phyloP scores from a whole-genome alignment of 164 flowering plant species.

The Euptelea pleiosperma region DNA sequence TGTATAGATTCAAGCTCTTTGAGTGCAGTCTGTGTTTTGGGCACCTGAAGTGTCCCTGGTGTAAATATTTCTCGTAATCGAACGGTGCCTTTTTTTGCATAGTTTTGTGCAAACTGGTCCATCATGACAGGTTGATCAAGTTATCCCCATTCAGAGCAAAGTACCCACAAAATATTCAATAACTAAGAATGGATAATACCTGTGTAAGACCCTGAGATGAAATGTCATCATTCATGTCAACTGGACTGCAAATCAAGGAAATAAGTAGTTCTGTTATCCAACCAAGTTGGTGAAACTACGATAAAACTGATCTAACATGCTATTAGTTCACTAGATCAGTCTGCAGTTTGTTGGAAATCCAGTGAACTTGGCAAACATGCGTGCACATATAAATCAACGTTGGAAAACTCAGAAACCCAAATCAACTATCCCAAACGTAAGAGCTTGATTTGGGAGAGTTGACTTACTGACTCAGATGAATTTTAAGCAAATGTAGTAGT shows the following conservation, averaged over 20 bases:
- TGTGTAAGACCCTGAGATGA: conserved; percentile 85
- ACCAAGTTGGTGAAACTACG: neutral
- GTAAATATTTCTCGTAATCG: conserved; percentile 88
- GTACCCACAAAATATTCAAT: neutral
- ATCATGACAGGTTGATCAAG: conserved; percentile 11
- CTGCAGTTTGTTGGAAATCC: too few relatives aligned
- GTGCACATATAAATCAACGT: too few relatives aligned
- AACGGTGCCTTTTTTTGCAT: conserved; percentile 67
- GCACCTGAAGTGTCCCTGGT: conserved; percentile 76
- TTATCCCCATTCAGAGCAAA: conserved; percentile 7
- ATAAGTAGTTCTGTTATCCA: neutral
- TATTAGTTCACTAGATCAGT: conserved; percentile 2
- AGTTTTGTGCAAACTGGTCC: conserved; percentile 75
- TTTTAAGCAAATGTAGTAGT: too few relatives aligned
- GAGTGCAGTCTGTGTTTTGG: conserved; percentile 58
- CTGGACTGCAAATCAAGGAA: conserved; percentile 61
- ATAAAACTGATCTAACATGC: conserved; percentile 1
- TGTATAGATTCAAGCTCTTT: conserved; percentile 93
- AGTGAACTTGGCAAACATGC: too few relatives aligned
- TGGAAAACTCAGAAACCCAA: too few relatives aligned
- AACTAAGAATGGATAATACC: conserved; percentile 31
- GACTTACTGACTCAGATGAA: too few relatives aligned
- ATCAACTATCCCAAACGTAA: too few relatives aligned
- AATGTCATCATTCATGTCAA: conserved; percentile 81
- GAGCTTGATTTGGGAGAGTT: too few relatives aligned